Evolutionary conservation across 805 yeast genomes (phyloP), one percentile per base, ranked within the genome.

Genomic region (Candida nemodendra): DNA sequence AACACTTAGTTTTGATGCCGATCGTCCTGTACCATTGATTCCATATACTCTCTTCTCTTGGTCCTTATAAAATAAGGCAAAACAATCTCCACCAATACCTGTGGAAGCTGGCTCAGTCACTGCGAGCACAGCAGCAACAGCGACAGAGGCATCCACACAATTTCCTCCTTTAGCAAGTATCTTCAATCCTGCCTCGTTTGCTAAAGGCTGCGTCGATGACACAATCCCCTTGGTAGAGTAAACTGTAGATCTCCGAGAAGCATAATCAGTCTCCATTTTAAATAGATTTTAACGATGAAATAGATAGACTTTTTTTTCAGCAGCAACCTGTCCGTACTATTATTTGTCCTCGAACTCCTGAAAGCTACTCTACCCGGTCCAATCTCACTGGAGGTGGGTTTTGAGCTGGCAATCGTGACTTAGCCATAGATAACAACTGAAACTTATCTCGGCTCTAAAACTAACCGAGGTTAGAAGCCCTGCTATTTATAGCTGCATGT

Each of bases 191-290:
- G 89, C 91, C 1, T 84, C 78, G 36, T 78, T 77, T 23, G 93
- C 95, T 34, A 81, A 60, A 3, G 91, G 86, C 60, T 86, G 93
- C 0, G 90, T 68, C 2, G 89, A 79, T 1, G 86, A 73, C 2
- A 83, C 88, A 33, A 85, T 77, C 2, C 90, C 93, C 53, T 74
- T 76, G 14, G 79, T 64, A 3, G 90, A 81, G 56, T 81, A 81
- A 4, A 84, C 91, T 0, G 80, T 81, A 1, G 91, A 83, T 36
- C 95, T 67, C 51, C 91, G 66, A 2, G 88, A 81, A 12, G 59
- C 48, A 59, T 36, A 41, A 4, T 34, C 27, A 30, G 33, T 36
- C n/a, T 39, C 37, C 43, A 42, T 39, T n/a, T n/a, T n/a, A n/a
- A n/a, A n/a, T n/a, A n/a, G n/a, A n/a, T n/a, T n/a, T n/a, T n/a